Conservation (phyloP, 1,284 basidiomycete genomes). For the Marasmius sp. region DNA sequence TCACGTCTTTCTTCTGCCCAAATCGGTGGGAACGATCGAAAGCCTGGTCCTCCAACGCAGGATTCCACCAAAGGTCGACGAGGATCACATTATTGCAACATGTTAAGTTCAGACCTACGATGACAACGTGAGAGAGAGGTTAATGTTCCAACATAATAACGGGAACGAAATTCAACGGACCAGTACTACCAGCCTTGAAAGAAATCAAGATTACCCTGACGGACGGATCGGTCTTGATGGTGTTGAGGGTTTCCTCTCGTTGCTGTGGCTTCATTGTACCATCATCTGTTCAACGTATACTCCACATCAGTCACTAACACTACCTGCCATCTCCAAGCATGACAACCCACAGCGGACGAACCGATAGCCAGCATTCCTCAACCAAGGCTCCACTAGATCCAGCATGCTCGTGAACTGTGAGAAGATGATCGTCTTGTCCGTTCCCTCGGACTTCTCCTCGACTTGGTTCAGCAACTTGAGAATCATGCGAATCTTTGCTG, state of each 20-base stretch:
- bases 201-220: slow-evolving; percentile 88
- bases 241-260: slow-evolving; percentile 73
- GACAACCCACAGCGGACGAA: slow-evolving; percentile 81
- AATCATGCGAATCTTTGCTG: slow-evolving; percentile 89
- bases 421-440: slow-evolving; percentile 91
- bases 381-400: slow-evolving; percentile 69
- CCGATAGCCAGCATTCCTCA: slow-evolving; percentile 54
- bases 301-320: slow-evolving; percentile 6
- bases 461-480: slow-evolving; percentile 73
- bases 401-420: slow-evolving; percentile 79
- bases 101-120: slow-evolving; percentile 86
- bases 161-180: slow-evolving; percentile 33
- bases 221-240: slow-evolving; percentile 63
- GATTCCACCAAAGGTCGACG: slow-evolving; percentile 96
- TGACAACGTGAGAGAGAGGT: slow-evolving; percentile 1
- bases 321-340: slow-evolving; percentile 4
- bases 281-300: slow-evolving; percentile 59
- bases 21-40: slow-evolving; percentile 92
- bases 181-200: slow-evolving; percentile 93
- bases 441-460: slow-evolving; percentile 55
- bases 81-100: slow-evolving; percentile 94
- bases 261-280: slow-evolving; percentile 80
- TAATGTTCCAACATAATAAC: background rate
- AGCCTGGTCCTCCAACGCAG: slow-evolving; percentile 89
- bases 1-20: slow-evolving; percentile 85